phyloP scores from a whole-genome alignment of 2,329 filamentous ascomycete genomes.

The Cercospora brassicicola region DNA sequence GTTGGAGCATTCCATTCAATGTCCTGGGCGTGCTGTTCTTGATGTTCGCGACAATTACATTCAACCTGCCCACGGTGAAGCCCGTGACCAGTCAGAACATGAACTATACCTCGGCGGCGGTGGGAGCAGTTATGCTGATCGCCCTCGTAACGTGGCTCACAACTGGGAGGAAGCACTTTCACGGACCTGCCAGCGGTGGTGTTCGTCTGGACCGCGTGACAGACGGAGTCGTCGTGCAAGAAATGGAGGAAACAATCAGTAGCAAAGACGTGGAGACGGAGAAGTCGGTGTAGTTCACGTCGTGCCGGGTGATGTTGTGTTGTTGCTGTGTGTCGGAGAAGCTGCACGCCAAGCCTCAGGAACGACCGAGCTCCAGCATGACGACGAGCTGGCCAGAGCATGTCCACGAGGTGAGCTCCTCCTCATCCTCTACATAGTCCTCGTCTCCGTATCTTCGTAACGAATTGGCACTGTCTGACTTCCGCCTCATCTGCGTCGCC shows the following conservation, averaged over 20 bases:
- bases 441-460: background rate
- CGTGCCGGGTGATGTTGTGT: background rate
- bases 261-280: background rate
- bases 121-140: slow-evolving; percentile 56
- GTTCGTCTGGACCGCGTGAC: background rate
- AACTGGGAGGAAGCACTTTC: slow-evolving; percentile 53
- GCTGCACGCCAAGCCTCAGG: background rate
- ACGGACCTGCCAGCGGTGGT: slow-evolving; percentile 44
- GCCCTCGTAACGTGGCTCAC: slow-evolving; percentile 54
- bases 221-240: background rate
- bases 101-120: slow-evolving; percentile 59
- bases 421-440: background rate
- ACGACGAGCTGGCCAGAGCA: background rate
- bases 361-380: background rate
- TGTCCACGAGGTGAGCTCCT: background rate
- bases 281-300: background rate
- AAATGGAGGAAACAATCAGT: background rate
- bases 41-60: slow-evolving; percentile 56
- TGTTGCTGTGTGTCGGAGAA: background rate
- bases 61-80: slow-evolving; percentile 55
- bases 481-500: background rate
- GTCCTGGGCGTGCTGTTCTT: slow-evolving; percentile 54
- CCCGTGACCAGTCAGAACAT: slow-evolving; percentile 58
- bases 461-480: background rate
- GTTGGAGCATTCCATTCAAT: slow-evolving; percentile 49